A percentile compares a stretch with the other conserved stretches of the same genome.
Evolutionary conservation across 192 early-diverging fungal species (phyloP).

Genomic region (Coemansia erecta): DNA sequence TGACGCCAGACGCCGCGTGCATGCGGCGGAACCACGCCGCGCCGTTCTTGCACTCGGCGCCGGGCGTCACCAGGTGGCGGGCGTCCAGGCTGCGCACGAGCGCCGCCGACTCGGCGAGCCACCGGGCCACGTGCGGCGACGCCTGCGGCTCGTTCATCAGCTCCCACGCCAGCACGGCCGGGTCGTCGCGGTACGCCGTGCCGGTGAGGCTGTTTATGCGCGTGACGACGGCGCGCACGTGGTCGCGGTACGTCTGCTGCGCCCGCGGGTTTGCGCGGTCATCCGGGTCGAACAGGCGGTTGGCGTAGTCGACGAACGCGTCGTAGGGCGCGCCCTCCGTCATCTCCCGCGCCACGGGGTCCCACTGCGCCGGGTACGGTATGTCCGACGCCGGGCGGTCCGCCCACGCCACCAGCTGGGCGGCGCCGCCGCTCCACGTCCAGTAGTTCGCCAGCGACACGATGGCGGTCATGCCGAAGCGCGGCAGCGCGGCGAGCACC

Average conservation of each 20-base stretch:
- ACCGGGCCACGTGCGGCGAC: slow-evolving; percentile 28
- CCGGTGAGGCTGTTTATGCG: slow-evolving; percentile 56
- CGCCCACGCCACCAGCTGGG: slow-evolving; percentile 65
- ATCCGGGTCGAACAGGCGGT: slow-evolving; percentile 40
- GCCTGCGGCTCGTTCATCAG: slow-evolving; percentile 69
- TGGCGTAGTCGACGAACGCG: slow-evolving; percentile 51
- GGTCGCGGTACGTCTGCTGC: slow-evolving; percentile 51
- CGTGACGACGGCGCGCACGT: slow-evolving; percentile 48
- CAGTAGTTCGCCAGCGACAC: slow-evolving; percentile 64
- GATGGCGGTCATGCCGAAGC: slow-evolving; percentile 57
- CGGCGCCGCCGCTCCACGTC: slow-evolving; percentile 69
- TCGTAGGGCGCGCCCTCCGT: slow-evolving; percentile 29
- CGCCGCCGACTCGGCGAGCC: slow-evolving; percentile 55
- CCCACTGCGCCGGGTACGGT: slow-evolving; percentile 59
- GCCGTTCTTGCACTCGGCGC: slow-evolving; percentile 64
- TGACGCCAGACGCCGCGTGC: slow-evolving; percentile 49
- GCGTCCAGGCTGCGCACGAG: slow-evolving; percentile 54
- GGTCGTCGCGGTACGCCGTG: slow-evolving; percentile 55
- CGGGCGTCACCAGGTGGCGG: slow-evolving; percentile 60
- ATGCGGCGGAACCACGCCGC: slow-evolving; percentile 52
- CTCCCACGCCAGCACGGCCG: slow-evolving; percentile 67
- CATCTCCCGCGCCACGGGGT: slow-evolving; percentile 20
- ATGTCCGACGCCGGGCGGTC: slow-evolving; percentile 39
- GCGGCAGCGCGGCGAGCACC: slow-evolving; percentile 56
- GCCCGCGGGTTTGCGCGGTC: slow-evolving; percentile 23